Evolutionary conservation across 1,284 basidiomycete species (phyloP).

Genomic region (Anthracocystis panici-leucophaei): DNA sequence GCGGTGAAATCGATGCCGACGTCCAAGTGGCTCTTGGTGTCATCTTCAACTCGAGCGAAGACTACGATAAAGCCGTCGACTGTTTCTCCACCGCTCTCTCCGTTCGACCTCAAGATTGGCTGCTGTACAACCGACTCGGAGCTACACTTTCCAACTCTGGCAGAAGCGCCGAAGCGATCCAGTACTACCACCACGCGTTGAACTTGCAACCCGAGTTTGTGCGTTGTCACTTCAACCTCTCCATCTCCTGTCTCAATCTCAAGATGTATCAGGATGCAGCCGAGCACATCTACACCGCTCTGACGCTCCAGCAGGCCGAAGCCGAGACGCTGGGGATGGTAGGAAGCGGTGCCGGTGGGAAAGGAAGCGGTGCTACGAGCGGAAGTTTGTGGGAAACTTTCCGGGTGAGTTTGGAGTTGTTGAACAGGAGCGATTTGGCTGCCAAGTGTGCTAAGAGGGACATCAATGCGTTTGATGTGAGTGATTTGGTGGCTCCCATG

Average conservation of each 20-base stretch:
- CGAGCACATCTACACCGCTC: conserved; percentile 66
- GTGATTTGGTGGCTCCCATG: conserved; percentile 51
- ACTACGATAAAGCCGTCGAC: conserved; percentile 90
- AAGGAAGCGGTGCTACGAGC: conserved; percentile 32
- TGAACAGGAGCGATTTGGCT: conserved; percentile 64
- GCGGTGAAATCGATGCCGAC: conserved; percentile 77
- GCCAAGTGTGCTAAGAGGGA: conserved; percentile 42
- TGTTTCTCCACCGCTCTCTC: conserved; percentile 91
- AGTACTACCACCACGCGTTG: conserved; percentile 90
- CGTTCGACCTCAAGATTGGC: conserved; percentile 90
- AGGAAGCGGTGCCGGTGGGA: background rate
- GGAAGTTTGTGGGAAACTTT: conserved; percentile 66
- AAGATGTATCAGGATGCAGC: conserved; percentile 68
- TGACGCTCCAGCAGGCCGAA: conserved; percentile 62
- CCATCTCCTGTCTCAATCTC: conserved; percentile 65
- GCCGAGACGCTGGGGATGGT: conserved; percentile 35
- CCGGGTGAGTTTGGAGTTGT: conserved; percentile 64
- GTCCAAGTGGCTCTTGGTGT: conserved; percentile 95
- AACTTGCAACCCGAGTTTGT: conserved; percentile 93
- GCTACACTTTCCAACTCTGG: conserved; percentile 93
- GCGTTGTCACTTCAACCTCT: conserved; percentile 72
- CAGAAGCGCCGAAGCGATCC: conserved; percentile 82
- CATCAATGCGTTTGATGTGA: conserved; percentile 54
- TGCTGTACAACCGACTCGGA: conserved; percentile 94
- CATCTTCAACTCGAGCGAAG: conserved; percentile 87